Evolutionary conservation across 1,139 yeast species (phyloP).

Genomic region (Zygosaccharomyces sapae): DNA sequence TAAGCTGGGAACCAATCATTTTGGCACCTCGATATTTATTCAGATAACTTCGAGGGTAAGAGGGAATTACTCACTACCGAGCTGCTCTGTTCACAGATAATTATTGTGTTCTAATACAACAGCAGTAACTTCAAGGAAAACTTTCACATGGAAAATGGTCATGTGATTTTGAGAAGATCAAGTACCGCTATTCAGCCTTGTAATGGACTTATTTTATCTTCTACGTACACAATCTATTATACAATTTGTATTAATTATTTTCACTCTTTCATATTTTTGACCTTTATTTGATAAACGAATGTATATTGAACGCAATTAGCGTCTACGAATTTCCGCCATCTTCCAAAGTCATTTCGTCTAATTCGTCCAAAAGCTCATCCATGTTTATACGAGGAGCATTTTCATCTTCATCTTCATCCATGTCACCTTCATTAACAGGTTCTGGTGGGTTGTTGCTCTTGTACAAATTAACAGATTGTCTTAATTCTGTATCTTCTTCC

Average conservation of each 20-base stretch:
- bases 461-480: constrained; percentile 85
- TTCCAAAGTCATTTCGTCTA: constrained; percentile 86
- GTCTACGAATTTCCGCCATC: constrained; percentile 21
- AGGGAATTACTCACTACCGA: too few relatives aligned
- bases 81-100: neutral
- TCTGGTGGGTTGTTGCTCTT: constrained; percentile 49
- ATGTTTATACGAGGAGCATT: constrained; percentile 74
- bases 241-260: constrained; percentile 4
- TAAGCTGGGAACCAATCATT: constrained; percentile 25
- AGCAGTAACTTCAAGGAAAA: neutral
- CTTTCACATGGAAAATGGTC: neutral
- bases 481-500: constrained; percentile 93
- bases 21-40: neutral
- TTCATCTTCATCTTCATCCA: constrained; percentile 55
- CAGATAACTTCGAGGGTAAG: neutral
- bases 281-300: constrained; percentile 1
- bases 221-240: neutral
- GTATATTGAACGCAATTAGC: neutral
- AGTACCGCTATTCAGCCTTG: neutral
- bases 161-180: neutral
- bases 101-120: neutral
- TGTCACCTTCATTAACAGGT: constrained; percentile 35
- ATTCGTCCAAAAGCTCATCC: constrained; percentile 83
- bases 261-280: neutral
- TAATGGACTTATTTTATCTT: neutral